Conservation (phyloP, 345 rosid genomes). For the Crucihimalaya himalaica region DNA sequence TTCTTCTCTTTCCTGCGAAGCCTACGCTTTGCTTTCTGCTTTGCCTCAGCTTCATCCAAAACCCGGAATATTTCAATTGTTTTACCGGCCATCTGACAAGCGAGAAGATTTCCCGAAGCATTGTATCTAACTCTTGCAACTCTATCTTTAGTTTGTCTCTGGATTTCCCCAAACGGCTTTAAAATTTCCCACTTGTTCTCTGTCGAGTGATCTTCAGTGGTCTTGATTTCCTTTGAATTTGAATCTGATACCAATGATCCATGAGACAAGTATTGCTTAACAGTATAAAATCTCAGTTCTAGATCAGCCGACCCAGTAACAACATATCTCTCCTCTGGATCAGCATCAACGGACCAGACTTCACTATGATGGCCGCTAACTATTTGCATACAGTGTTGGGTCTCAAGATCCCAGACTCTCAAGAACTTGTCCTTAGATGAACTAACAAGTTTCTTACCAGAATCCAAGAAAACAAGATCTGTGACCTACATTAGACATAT, state of each 20-base stretch:
- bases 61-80: constrained; percentile 70
- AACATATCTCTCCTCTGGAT: constrained; percentile 75
- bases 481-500: constrained; percentile 63
- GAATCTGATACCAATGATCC: constrained; percentile 35
- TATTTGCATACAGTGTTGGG: constrained; percentile 91
- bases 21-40: constrained; percentile 85
- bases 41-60: constrained; percentile 79
- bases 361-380: constrained; percentile 96
- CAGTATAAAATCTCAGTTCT: constrained; percentile 73
- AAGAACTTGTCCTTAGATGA: constrained; percentile 92
- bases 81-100: constrained; percentile 93
- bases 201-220: constrained; percentile 44
- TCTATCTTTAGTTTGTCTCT: constrained; percentile 86
- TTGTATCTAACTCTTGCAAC: constrained; percentile 76
- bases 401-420: constrained; percentile 99
- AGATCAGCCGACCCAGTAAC: constrained; percentile 90
- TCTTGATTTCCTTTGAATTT: constrained; percentile 39
- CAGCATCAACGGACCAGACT: constrained; percentile 91
- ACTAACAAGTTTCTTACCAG: constrained; percentile 82
- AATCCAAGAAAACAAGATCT: constrained; percentile 85
- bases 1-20: constrained; percentile 89
- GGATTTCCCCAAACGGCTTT: constrained; percentile 76
- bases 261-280: constrained; percentile 50
- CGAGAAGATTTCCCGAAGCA: constrained; percentile 72
- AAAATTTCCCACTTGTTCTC: constrained; percentile 75